These are phyloP conservation scores for Malbranchea cinnamomea DNA, from an alignment of 2,329 filamentous ascomycete genomes.

Conservation along the genomic window DNA sequence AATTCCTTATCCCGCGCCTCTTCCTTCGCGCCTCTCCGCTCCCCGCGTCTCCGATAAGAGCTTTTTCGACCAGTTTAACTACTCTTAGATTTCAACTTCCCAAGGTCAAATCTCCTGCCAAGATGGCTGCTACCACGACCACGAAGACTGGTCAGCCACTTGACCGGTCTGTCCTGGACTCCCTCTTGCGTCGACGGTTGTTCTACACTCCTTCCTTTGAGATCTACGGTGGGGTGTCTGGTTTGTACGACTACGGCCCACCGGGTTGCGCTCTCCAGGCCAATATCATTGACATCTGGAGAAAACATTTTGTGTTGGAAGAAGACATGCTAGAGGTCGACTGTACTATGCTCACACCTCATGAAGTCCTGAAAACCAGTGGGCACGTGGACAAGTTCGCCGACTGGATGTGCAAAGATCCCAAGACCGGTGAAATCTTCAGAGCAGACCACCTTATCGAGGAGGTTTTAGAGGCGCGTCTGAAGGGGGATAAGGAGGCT, in stretches of 20 bases:
- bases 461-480: constrained; percentile 70
- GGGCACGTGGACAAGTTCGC: constrained; percentile 97
- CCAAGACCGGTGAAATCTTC: constrained; percentile 92
- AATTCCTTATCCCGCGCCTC: constrained; percentile 21
- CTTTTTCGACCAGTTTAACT: constrained; percentile 27
- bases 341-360: constrained; percentile 84
- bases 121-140: constrained; percentile 49
- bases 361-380: constrained; percentile 85
- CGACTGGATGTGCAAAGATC: constrained; percentile 99
- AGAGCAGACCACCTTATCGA: constrained; percentile 94
- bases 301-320: constrained; percentile 84
- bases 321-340: constrained; percentile 95
- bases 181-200: constrained; percentile 69
- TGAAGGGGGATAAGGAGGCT: constrained; percentile 86
- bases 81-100: constrained; percentile 16
- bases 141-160: constrained; percentile 83
- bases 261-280: constrained; percentile 74
- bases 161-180: constrained; percentile 67
- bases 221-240: constrained; percentile 78
- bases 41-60: constrained; percentile 19
- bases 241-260: constrained; percentile 87
- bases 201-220: constrained; percentile 96
- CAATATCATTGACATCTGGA: constrained; percentile 78
- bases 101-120: constrained; percentile 20
- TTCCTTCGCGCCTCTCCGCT: constrained; percentile 20